Percentiles rank a stretch among this genome's conserved stretches.
These are phyloP conservation scores for Ophiostoma novo-ulmi DNA, from an alignment of 2,329 filamentous ascomycete species.

Conservation along the genomic window DNA sequence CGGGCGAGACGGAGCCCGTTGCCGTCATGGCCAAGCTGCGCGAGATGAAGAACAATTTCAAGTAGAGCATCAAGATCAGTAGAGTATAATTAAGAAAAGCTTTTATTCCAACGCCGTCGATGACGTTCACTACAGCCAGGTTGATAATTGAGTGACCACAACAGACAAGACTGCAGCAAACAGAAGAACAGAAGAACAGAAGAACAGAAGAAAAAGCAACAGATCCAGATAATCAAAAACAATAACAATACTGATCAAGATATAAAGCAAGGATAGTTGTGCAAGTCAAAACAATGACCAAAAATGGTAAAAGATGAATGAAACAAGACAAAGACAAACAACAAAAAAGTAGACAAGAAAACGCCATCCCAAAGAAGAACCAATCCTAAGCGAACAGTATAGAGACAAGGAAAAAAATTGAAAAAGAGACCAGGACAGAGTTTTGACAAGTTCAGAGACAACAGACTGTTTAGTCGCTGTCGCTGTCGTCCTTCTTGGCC, in stretches of 20 bases:
- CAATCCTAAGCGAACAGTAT: constrained; percentile 13
- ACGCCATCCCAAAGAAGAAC: constrained; percentile 1
- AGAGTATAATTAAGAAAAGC: background rate
- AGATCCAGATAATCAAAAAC: background rate
- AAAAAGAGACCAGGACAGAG: background rate
- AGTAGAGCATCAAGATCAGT: background rate
- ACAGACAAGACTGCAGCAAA: constrained; percentile 5
- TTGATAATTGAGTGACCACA: background rate
- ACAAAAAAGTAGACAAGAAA: constrained; percentile 14
- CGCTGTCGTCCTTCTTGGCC: constrained; percentile 29
- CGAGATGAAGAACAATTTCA: constrained; percentile 75
- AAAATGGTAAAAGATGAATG: background rate
- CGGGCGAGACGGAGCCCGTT: constrained; percentile 72
- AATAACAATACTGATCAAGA: constrained; percentile 10
- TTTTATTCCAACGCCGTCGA: constrained; percentile 16
- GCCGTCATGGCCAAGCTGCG: constrained; percentile 81
- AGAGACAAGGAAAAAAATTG: constrained; percentile 4
- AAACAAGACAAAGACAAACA: constrained; percentile 11
- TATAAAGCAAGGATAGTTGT: background rate
- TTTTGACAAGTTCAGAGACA: background rate
- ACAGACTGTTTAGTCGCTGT: constrained; percentile 25
- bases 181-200: background rate
- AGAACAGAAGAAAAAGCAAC: background rate
- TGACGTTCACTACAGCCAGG: constrained; percentile 1
- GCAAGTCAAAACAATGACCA: constrained; percentile 12